Evolutionary conservation across 225 moss, liverwort and hornwort genomes (phyloP).

Genomic region (Pseudoscleropodium purum): DNA sequence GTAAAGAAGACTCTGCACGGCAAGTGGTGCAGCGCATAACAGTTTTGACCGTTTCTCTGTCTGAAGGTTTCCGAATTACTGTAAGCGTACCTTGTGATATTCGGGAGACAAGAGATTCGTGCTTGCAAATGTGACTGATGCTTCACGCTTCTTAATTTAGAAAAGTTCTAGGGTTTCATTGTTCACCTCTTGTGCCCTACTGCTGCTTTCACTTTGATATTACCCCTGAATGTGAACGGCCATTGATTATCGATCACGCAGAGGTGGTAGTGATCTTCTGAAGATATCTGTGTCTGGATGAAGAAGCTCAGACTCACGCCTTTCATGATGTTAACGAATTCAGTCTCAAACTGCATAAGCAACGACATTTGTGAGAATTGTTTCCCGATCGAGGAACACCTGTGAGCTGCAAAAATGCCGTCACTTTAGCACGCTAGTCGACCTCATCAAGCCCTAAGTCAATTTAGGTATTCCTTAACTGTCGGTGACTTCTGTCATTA

Average conservation of each 20-base stretch:
- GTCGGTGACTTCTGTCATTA: background rate
- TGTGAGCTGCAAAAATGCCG: background rate
- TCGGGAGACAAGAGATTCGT: background rate
- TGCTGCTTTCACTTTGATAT: background rate
- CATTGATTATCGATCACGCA: background rate
- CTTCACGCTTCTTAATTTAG: background rate
- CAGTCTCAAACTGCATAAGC: background rate
- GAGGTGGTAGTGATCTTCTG: background rate
- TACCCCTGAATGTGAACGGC: background rate
- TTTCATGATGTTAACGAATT: background rate
- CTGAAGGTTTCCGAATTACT: background rate
- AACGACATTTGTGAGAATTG: background rate
- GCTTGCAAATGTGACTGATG: background rate
- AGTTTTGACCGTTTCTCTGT: conserved; percentile 2
- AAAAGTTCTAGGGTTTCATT: background rate
- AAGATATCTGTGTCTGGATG: background rate
- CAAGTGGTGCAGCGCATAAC: background rate
- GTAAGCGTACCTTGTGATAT: background rate
- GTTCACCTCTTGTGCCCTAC: background rate
- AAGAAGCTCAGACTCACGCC: background rate
- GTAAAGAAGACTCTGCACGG: background rate
- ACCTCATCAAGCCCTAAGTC: background rate
- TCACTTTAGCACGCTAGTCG: background rate
- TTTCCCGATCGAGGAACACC: background rate
- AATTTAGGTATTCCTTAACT: background rate